Base-by-base conservation (phyloP, 2,329 filamentous ascomycete species). In the Ophiostoma ulmi region DNA sequence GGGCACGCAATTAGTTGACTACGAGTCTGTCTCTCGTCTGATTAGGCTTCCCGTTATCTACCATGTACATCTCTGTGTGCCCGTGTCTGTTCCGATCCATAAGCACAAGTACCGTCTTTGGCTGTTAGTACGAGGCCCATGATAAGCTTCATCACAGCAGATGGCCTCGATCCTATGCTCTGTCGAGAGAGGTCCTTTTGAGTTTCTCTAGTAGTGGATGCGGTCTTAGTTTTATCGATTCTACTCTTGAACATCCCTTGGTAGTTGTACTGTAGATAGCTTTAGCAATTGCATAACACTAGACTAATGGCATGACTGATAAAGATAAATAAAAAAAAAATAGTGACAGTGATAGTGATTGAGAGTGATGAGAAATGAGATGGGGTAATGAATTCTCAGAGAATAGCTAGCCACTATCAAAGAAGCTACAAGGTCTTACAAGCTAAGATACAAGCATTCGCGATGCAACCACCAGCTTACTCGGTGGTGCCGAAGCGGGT, bases 401-500 rank as follows among this genome's bases (percentile, higher is more conserved):
- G 48, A 55, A 55, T 7, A 55, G 22, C 20, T 3, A 58, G 4
- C 20, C 20, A 11, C 52, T 58, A 58, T 26, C 52, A 13, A 5
- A 31, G n/a, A 26, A 26, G 44, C 44, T 17, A 58, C 52, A 26
- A 26, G 11, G 52, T 31, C 22, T 10, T 22, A 55, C 31, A 31
- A 31, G 31, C 31, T 31, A 31, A 58, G 52, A 22, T 10, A 55
- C 48, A 26, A 58, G 52, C 52, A 58, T 26, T 58, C 52, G 52
- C 20, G 20, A 58, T 22, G 35, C 35, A 38, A 22, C 36, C 35
- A 65, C 20, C 5, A 38, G 20, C 7, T 31, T 11, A 20, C 31
- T 64, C 63, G 63, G 63, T 36, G 35, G 20, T 65, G 63, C 63
- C 63, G 63, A 65, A 65, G 63, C 63, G 63, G 63, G 63, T 64